phyloP scores from a whole-genome alignment of 2,329 filamentous ascomycete genomes.

The Curvularia sp. region DNA sequence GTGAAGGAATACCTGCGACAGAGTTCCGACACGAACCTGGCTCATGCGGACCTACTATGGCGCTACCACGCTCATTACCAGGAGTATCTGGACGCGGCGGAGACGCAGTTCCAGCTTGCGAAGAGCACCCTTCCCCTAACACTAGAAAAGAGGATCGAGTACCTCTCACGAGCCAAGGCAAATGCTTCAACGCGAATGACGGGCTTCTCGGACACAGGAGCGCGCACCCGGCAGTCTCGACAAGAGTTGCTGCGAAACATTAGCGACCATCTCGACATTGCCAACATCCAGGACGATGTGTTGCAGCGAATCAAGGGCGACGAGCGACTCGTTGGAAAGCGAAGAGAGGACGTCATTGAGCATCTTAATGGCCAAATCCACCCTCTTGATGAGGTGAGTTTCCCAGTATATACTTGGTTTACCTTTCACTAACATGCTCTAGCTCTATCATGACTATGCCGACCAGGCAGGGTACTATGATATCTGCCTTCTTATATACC shows the following conservation, averaged over 20 bases:
- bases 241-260: conserved; percentile 87
- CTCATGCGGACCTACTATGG: conserved; percentile 90
- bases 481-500: conserved; percentile 89
- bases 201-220: conserved; percentile 65
- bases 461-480: conserved; percentile 94
- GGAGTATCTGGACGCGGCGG: conserved; percentile 84
- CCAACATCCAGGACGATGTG: conserved; percentile 93
- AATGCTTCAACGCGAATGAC: conserved; percentile 86
- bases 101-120: conserved; percentile 83
- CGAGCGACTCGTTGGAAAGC: conserved; percentile 68
- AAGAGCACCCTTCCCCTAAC: conserved; percentile 79
- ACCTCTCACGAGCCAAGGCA: conserved; percentile 87
- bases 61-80: conserved; percentile 87
- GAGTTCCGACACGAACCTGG: conserved; percentile 72
- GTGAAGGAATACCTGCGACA: conserved; percentile 86
- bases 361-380: conserved; percentile 80
- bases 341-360: conserved; percentile 68
- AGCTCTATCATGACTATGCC: conserved; percentile 93
- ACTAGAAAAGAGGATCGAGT: conserved; percentile 86
- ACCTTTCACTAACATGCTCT: conserved; percentile 25
- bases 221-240: conserved; percentile 70
- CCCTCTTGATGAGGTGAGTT: conserved; percentile 75
- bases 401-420: neutral
- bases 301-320: conserved; percentile 79
- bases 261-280: conserved; percentile 85